A percentile compares a stretch with the other conserved stretches of the same genome.
These are phyloP conservation scores for Syncephalastrum sp. DNA, from an alignment of 371 early-diverging fungal genomes.

Conservation along the genomic window DNA sequence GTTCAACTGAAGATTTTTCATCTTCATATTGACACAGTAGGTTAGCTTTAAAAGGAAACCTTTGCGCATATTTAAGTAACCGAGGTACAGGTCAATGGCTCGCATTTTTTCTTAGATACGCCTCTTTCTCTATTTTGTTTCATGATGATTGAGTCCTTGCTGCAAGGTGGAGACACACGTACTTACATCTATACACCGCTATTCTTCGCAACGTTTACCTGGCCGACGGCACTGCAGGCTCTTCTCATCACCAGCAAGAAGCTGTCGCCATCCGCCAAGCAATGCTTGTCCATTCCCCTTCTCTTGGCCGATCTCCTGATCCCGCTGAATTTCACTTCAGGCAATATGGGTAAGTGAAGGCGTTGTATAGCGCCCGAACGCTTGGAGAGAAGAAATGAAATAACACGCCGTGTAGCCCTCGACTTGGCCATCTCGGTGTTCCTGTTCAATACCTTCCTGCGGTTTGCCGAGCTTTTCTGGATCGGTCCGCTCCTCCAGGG, in stretches of 20 bases:
- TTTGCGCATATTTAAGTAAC: too few relatives aligned
- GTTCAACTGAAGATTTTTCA: too few relatives aligned
- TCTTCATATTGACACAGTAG: too few relatives aligned
- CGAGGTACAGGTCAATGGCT: too few relatives aligned
- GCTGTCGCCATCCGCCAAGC: constrained; percentile 23
- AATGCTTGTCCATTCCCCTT: constrained; percentile 31
- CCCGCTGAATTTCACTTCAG: constrained; percentile 26
- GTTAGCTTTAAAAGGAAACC: too few relatives aligned
- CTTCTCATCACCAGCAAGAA: constrained; percentile 12
- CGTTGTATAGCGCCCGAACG: not conserved
- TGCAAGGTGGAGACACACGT: constrained; percentile 15
- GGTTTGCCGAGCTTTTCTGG: constrained; percentile 35
- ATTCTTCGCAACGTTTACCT: constrained; percentile 2
- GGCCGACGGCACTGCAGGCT: constrained; percentile 17
- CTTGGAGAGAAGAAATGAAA: not conserved
- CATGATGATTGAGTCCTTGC: constrained; percentile 1
- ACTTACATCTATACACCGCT: constrained; percentile 1
- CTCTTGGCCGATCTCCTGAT: constrained; percentile 22
- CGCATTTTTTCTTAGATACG: too few relatives aligned
- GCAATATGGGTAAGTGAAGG: constrained; percentile 19
- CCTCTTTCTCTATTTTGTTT: too few relatives aligned
- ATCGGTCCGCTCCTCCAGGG: constrained; percentile 29
- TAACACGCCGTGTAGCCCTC: constrained; percentile 14
- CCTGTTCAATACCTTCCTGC: constrained; percentile 26
- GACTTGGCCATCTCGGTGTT: constrained; percentile 21